Evolutionary conservation across 1,284 basidiomycete genomes (phyloP), one percentile per base, ranked within the genome.

Genomic region (Ustilago loliicola): DNA sequence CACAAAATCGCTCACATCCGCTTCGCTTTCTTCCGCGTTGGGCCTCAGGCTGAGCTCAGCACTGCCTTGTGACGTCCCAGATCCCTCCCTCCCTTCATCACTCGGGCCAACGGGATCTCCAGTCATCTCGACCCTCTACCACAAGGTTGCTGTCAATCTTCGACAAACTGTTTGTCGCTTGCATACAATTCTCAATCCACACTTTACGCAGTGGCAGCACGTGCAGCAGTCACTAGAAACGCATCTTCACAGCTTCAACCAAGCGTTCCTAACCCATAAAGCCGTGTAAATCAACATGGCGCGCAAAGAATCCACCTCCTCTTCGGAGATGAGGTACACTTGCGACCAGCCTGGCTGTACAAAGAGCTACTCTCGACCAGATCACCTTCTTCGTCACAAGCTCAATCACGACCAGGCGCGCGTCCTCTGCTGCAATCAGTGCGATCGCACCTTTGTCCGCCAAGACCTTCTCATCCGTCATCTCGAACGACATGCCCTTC

Each of bases 361-460:
- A 38, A 80, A 80, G 60, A 72, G 73, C 57, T 80, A 80, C 55
- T 80, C 80, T 3, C 72, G 80, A 45, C 72, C 74, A 0, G 80
- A 81, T 32, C 80, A 81, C 66, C 75, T 81, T 29, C 68, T 80
- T 21, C 66, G 80, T 1, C 80, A 81, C 64, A 80, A 80, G 54
- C 73, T 81, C 67, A 80, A 80, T 45, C 80, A 81, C 58, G 78
- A 80, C 34, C 77, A 77, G 40, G 75, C 64, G 3, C 67, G 73
- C 36, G 68, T 76, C 7, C 66, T 81, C 21, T 69, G 66, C 27
- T 81, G 80, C 55, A 73, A 79, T 17, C 77, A 81, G 38, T 81
- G 80, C 60, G 80, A 80, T 29, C 74, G 77, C 30, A 81, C 80
- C n/a, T 82, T 82, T 55, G 78, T 82, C 9, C 72, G 80, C 11